These are phyloP conservation scores for Glomus cerebriforme DNA, from an alignment of 192 early-diverging fungal genomes.

Conservation along the genomic window DNA sequence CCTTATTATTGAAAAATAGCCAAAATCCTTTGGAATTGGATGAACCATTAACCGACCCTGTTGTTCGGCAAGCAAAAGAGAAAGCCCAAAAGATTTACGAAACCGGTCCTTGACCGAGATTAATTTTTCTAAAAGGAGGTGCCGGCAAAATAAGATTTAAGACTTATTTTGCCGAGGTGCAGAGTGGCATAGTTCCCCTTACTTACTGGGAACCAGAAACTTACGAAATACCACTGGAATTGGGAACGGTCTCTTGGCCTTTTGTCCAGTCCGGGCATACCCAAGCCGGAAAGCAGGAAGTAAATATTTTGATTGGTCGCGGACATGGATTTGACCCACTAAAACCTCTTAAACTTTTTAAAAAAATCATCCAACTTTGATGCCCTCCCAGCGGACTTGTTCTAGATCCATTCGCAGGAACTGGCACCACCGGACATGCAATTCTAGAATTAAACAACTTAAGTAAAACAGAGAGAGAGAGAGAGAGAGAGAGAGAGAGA, in stretches of 20 bases:
- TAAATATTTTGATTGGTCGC: no score
- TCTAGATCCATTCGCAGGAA: not conserved
- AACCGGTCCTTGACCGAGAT: not conserved
- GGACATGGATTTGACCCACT: not conserved
- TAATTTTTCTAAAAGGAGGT: not conserved
- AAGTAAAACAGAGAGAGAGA: not conserved
- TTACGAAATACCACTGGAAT: not conserved
- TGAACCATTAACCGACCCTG: not conserved
- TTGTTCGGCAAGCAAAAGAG: not conserved
- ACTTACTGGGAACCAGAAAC: not conserved
- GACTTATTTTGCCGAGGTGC: not conserved
- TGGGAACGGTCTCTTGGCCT: not conserved
- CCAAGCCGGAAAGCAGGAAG: not conserved
- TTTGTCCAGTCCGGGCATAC: not conserved
- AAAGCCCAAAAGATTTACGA: not conserved
- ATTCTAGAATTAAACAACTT: not conserved
- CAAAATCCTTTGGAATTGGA: not conserved
- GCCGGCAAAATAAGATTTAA: not conserved
- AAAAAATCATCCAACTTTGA: not conserved
- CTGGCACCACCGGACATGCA: conserved; percentile 3
- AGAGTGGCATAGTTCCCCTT: not conserved
- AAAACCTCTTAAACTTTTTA: not conserved
- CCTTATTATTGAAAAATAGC: not conserved
- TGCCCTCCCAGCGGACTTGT: not conserved
- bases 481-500: no score